A percentile compares a stretch with the other conserved stretches of the same genome.
Conservation (phyloP, 148 eudicot genomes). For the Vaccinium myrtillus region DNA sequence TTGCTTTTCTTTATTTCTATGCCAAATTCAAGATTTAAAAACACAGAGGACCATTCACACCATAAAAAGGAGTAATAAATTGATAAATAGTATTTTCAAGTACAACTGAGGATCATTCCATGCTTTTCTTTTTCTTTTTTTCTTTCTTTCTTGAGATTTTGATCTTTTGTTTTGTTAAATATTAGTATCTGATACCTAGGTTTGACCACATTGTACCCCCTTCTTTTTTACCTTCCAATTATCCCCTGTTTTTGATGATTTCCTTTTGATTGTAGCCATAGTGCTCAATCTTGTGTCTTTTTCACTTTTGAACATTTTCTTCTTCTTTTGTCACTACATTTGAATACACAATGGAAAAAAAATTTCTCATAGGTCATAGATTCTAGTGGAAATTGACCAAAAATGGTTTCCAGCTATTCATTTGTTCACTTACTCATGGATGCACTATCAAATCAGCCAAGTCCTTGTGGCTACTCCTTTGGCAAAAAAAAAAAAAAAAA, state of each 20-base stretch:
- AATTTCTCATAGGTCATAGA: neutral
- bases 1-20: neutral
- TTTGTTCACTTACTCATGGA: neutral
- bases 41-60: neutral
- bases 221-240: neutral
- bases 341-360: neutral
- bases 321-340: neutral
- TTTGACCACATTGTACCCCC: neutral
- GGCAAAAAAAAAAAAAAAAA: too few relatives aligned
- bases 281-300: neutral
- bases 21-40: neutral
- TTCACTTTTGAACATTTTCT: neutral
- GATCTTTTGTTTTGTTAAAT: neutral
- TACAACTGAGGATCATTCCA: neutral
- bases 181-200: neutral
- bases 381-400: neutral
- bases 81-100: neutral
- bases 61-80: neutral
- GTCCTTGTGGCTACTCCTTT: neutral
- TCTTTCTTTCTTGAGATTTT: neutral
- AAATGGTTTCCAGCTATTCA: neutral
- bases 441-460: neutral
- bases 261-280: constrained; percentile 7
- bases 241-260: neutral
- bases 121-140: neutral